A percentile compares a stretch with the other conserved stretches of the same genome.
These are phyloP conservation scores for Aspergillus sp. DNA, from an alignment of 2,329 filamentous ascomycete genomes.

Conservation along the genomic window DNA sequence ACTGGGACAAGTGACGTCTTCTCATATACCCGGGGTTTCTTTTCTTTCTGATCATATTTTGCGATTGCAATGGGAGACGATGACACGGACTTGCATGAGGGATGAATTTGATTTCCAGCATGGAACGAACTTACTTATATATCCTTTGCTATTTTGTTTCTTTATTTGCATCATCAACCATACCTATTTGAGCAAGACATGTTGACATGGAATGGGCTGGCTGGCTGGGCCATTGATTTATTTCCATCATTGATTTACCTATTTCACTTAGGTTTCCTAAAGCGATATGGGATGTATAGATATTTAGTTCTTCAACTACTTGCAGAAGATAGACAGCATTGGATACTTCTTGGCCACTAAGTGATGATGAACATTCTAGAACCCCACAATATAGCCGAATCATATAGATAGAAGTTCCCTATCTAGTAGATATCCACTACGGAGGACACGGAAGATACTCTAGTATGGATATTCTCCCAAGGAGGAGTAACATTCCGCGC, in stretches of 20 bases:
- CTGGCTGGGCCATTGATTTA: background rate
- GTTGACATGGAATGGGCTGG: background rate
- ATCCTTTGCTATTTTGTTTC: background rate
- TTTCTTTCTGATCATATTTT: constrained; percentile 2
- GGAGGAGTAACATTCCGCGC: background rate
- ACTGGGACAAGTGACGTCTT: background rate
- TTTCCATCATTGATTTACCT: background rate
- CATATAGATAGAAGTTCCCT: too few relatives aligned
- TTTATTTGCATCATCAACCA: background rate
- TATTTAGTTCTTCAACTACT: background rate
- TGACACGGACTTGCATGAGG: constrained; percentile 6
- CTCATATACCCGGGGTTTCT: background rate
- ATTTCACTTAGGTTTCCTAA: background rate
- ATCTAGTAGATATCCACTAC: too few relatives aligned
- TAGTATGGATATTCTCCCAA: background rate
- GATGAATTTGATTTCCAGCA: too few relatives aligned
- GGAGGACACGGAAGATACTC: too few relatives aligned
- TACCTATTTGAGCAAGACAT: background rate
- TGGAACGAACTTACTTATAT: background rate
- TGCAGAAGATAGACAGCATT: background rate
- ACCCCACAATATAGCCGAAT: background rate
- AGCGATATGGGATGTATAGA: background rate
- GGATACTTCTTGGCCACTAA: background rate
- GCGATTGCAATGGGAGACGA: constrained; percentile 1
- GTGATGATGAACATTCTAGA: background rate